These are phyloP conservation scores for Biscogniauxia sp. DNA, from an alignment of 2,329 filamentous ascomycete species.

Conservation along the genomic window DNA sequence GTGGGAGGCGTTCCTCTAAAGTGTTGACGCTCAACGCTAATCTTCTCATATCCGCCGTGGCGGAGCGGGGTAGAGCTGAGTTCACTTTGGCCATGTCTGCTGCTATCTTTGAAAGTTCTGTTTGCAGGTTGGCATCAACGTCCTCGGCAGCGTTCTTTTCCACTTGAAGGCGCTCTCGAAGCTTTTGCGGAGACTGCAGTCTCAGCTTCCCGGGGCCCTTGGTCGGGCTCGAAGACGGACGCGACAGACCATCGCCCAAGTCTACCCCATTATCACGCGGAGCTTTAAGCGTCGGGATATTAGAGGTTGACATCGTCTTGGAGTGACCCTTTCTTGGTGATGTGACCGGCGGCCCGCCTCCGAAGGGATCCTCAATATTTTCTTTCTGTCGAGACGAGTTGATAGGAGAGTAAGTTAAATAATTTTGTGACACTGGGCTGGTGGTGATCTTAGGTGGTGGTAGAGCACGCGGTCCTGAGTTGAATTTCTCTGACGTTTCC, in stretches of 20 bases:
- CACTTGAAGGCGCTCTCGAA: slow-evolving; percentile 79
- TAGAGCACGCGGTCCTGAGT: slow-evolving; percentile 46
- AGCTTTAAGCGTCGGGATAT: slow-evolving; percentile 53
- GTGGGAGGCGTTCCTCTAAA: slow-evolving; percentile 67
- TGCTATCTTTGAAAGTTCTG: slow-evolving; percentile 76
- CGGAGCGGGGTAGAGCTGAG: slow-evolving; percentile 36
- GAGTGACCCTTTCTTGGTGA: slow-evolving; percentile 36
- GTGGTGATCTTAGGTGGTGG: slow-evolving; percentile 52
- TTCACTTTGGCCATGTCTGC: slow-evolving; percentile 70
- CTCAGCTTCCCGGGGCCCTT: slow-evolving; percentile 56
- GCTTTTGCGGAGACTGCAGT: slow-evolving; percentile 68
- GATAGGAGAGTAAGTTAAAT: slow-evolving; percentile 31
- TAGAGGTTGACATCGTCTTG: slow-evolving; percentile 52
- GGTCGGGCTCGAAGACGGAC: slow-evolving; percentile 38
- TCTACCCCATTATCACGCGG: slow-evolving; percentile 32
- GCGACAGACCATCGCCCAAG: slow-evolving; percentile 25
- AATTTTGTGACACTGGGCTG: slow-evolving; percentile 43
- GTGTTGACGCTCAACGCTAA: slow-evolving; percentile 58
- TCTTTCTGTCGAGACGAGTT: slow-evolving; percentile 49
- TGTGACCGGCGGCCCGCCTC: slow-evolving; percentile 15
- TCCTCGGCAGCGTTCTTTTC: slow-evolving; percentile 74
- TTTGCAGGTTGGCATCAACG: slow-evolving; percentile 66
- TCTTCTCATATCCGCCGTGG: slow-evolving; percentile 44
- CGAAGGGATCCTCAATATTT: slow-evolving; percentile 34
- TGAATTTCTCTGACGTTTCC: slow-evolving; percentile 56